These are phyloP conservation scores for Oemleria cerasiformis DNA, from an alignment of 306 rosid species.

Conservation along the genomic window DNA sequence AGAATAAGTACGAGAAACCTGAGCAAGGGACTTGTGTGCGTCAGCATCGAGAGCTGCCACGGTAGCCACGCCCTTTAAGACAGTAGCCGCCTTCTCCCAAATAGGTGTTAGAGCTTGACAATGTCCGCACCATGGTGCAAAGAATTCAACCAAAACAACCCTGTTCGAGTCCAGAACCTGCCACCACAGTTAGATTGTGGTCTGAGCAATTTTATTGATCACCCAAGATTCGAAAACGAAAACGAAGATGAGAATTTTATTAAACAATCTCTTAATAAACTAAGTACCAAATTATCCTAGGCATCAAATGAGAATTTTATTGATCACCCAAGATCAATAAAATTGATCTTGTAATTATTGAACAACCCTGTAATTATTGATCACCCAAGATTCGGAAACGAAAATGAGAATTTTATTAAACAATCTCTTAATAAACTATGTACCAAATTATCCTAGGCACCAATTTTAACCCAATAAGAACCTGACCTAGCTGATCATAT, in stretches of 20 bases:
- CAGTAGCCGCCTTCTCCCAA: constrained; percentile 93
- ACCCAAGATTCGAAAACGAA: not conserved
- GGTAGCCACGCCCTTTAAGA: constrained; percentile 86
- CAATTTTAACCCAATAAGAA: not conserved
- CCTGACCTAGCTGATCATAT: not conserved
- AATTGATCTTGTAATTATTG: too few relatives aligned
- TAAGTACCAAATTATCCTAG: not conserved
- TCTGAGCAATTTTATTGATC: not conserved
- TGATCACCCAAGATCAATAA: too few relatives aligned
- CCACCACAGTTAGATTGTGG: constrained; percentile 20
- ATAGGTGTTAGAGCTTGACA: constrained; percentile 85
- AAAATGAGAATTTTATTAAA: not conserved
- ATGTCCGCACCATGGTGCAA: constrained; percentile 99
- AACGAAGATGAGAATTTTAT: not conserved
- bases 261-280: not conserved
- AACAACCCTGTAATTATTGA: too few relatives aligned
- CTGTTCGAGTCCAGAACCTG: constrained; percentile 95
- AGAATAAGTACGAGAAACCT: constrained; percentile 43
- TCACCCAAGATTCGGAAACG: not conserved
- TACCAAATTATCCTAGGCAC: not conserved
- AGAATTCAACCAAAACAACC: constrained; percentile 91
- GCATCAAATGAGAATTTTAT: too few relatives aligned
- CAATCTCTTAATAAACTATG: not conserved
- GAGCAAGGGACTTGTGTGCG: constrained; percentile 86
- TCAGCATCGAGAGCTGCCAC: constrained; percentile 97